Evolutionary conservation across 2,329 filamentous ascomycete species (phyloP), one percentile per base, ranked within the genome.

Genomic region (Diaporthe caulivora): DNA sequence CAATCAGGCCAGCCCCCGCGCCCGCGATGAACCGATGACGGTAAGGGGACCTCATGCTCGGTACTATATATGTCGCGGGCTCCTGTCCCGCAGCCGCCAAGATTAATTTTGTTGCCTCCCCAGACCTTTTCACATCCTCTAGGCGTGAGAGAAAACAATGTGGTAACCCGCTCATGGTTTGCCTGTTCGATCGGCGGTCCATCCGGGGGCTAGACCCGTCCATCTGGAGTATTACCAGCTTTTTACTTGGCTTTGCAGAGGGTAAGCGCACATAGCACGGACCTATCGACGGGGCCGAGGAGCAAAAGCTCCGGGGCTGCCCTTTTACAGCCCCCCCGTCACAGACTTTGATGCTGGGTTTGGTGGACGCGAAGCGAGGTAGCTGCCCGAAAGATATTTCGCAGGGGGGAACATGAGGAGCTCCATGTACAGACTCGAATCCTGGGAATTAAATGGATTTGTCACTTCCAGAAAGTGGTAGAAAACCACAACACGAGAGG

Each of bases 221-320:
- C 51, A 37, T 72, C 44, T 58, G 53, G 53, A 70, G 37, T 58
- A 49, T 40, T 58, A 70, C 55, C 67, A 70, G 54, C 58, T 47
- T 71, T 71, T 47, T 58, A 42, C 65, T 60, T 72, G 55, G 42
- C 37, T n/a, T 68, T 47, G 31, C 68, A 67, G 37, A 60, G 26
- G n/a, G 47, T 74, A 72, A 72, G 71, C 74, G 74, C 72, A 70
- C 78, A 74, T 76, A 73, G 75, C 77, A 75, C 78, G 77, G 76
- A 76, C 80, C 80, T 80, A 78, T 78, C 77, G 78, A 42, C 77
- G 76, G 75, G 73, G 75, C 75, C 76, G 77, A 77, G 81, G 81
- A 82, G 81, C 81, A 77, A 79, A 79, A 77, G 81, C 81, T 83
- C 81, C 81, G 80, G 78, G 21, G 54, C 75, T 77, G 67, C 73